Evolutionary conservation across 1,284 basidiomycete genomes (phyloP).

Genomic region (Moniliophthora roreri): DNA sequence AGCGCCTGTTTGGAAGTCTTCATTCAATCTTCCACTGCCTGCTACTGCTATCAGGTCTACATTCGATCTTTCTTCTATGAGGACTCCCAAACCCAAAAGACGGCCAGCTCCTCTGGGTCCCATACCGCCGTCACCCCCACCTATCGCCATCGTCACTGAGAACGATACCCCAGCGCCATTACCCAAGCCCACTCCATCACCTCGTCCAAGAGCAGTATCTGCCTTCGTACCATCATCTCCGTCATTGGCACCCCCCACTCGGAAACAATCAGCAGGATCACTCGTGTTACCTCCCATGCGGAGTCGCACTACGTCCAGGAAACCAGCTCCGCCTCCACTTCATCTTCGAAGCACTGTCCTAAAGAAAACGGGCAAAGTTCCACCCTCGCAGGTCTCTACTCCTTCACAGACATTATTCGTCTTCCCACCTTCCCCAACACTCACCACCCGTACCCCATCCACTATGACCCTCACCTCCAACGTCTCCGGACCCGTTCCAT

Average conservation of each 20-base stretch:
- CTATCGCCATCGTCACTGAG: constrained; percentile 47
- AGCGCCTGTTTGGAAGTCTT: constrained; percentile 51
- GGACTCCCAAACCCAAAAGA: constrained; percentile 48
- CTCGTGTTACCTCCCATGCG: constrained; percentile 36
- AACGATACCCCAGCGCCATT: constrained; percentile 20
- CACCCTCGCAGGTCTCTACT: constrained; percentile 25
- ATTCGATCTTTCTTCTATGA: constrained; percentile 54
- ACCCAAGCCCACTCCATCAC: constrained; percentile 4
- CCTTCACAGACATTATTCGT: constrained; percentile 80
- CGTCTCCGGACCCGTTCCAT: constrained; percentile 47
- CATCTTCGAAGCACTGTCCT: constrained; percentile 41
- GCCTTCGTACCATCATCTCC: neutral
- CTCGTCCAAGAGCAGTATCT: constrained; percentile 1
- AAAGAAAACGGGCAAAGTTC: constrained; percentile 13
- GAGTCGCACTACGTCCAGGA: constrained; percentile 50
- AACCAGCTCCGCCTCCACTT: constrained; percentile 53
- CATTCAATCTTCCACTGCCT: constrained; percentile 46
- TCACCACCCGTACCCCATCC: constrained; percentile 62
- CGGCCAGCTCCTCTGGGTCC: constrained; percentile 59
- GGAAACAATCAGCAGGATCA: constrained; percentile 7
- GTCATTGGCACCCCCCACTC: constrained; percentile 3
- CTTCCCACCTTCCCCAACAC: constrained; percentile 76
- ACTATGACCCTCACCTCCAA: constrained; percentile 74
- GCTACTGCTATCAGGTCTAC: constrained; percentile 46
- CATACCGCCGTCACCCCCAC: constrained; percentile 71